Evolutionary conservation across 345 rosid species (phyloP).

Genomic region (Populus deltoides): DNA sequence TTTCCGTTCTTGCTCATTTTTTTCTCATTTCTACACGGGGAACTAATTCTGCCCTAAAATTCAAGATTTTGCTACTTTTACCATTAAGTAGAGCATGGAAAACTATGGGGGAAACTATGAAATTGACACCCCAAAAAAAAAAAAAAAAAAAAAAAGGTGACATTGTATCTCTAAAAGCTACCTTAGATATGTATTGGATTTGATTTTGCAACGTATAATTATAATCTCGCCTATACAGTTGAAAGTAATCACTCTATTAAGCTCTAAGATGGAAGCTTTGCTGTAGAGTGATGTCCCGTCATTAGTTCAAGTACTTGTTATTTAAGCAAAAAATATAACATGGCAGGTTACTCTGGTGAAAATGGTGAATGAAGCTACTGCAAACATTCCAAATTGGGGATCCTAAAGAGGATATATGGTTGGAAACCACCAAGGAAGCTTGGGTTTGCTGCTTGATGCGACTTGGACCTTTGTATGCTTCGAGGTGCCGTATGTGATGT

Average conservation of each 20-base stretch:
- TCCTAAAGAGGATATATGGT: conserved; percentile 16
- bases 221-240: not conserved
- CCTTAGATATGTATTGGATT: not conserved
- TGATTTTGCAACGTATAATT: not conserved
- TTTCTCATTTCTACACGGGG: not conserved
- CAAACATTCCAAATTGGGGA: conserved; percentile 82
- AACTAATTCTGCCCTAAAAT: not conserved
- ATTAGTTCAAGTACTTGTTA: not conserved
- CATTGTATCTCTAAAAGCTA: not conserved
- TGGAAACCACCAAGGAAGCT: not conserved
- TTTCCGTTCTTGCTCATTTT: not conserved
- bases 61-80: not conserved
- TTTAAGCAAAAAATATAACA: not conserved
- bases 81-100: not conserved
- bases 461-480: not conserved
- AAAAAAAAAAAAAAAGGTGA: no score
- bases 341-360: conserved; percentile 84
- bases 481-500: not conserved
- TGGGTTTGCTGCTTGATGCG: not conserved
- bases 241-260: not conserved
- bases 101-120: not conserved
- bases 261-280: not conserved
- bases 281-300: not conserved
- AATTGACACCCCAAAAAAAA: not conserved
- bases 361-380: conserved; percentile 90